Evolutionary conservation across 2,329 filamentous ascomycete genomes (phyloP).

Genomic region (Septoria petroselini): DNA sequence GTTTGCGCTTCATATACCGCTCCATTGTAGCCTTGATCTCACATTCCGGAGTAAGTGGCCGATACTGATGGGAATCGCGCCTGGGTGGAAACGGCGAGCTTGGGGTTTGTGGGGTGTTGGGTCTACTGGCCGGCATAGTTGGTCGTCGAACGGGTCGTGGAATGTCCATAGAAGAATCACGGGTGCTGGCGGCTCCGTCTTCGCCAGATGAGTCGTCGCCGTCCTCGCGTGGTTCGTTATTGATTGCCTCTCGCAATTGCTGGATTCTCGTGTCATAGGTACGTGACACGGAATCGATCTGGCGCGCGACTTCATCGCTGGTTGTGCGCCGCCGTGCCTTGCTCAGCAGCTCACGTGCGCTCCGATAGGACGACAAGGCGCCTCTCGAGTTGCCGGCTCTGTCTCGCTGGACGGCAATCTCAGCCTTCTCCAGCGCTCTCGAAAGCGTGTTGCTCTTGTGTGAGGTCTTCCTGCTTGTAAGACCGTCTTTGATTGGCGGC

Average conservation of each 20-base stretch:
- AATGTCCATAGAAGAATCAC: neutral
- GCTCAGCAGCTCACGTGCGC: constrained; percentile 7
- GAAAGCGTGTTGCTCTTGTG: constrained; percentile 2
- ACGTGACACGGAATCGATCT: constrained; percentile 1
- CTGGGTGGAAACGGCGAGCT: neutral
- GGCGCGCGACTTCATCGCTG: constrained; percentile 5
- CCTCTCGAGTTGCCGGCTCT: constrained; percentile 10
- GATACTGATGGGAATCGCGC: constrained; percentile 10
- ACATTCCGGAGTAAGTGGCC: constrained; percentile 3
- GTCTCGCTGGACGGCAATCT: constrained; percentile 8
- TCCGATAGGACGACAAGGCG: constrained; percentile 8
- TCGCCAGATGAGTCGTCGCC: constrained; percentile 1
- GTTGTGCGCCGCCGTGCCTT: constrained; percentile 7
- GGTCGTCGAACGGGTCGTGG: neutral
- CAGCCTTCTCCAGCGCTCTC: constrained; percentile 8
- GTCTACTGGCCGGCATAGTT: neutral
- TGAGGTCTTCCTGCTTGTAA: neutral
- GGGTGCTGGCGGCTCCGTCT: neutral
- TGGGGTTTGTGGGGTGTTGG: neutral
- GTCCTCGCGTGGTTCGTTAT: constrained; percentile 11
- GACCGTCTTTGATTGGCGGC: neutral
- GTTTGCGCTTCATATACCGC: constrained; percentile 3
- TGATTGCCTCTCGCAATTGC: constrained; percentile 8
- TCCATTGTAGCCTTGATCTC: constrained; percentile 10
- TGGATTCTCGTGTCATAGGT: constrained; percentile 5